Evolutionary conservation across 148 eudicot species (phyloP), one percentile per base, ranked within the genome.

Genomic region (Amaranthus palmeri): DNA sequence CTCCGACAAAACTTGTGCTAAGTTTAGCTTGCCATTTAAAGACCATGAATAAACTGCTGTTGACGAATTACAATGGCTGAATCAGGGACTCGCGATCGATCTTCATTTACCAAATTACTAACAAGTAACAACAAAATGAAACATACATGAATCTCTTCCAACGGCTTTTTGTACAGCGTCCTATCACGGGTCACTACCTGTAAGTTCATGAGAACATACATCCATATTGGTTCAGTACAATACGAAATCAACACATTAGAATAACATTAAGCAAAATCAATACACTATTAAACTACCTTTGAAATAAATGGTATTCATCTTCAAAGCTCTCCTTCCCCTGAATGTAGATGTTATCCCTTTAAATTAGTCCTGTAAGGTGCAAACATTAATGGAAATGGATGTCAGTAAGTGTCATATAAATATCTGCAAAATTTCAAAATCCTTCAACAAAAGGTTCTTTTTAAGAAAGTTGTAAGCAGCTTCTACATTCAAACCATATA

Each of bases 261-360:
- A 73, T 9, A 55, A 46, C 54, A n/a, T 5, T 36, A 57, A 40
- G 63, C 41, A 64, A 10, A 25, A 25, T 25, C 36, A 25, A 25
- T 0, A 25, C 36, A 25, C 36, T 25, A 25, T 11, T 43, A 15
- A 41, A 3, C 7, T 73, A 74, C 77, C 71, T 74, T 69, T 53
- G 8, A 43, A 54, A 5, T 10, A 54, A 57, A 48, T 25, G 51
- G n/a, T 51, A 56, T 36, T 36, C 10, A 43, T 49, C 61, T 14
- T 47, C 10, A 15, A 7, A 66, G 10, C 25, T 48, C 4, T 54
- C 56, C 42, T 46, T 15, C 57, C 4, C 18, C 41, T 4, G 14
- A 0, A 44, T 14, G 47, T 13, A n/a, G 4, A 56, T 55, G 18
- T 6, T 25, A 45, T 25, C 42, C 61, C 43, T 4, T 61, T 4